Evolutionary conservation across 2,329 filamentous ascomycete genomes (phyloP).

Genomic region (Alternaria sp.): DNA sequence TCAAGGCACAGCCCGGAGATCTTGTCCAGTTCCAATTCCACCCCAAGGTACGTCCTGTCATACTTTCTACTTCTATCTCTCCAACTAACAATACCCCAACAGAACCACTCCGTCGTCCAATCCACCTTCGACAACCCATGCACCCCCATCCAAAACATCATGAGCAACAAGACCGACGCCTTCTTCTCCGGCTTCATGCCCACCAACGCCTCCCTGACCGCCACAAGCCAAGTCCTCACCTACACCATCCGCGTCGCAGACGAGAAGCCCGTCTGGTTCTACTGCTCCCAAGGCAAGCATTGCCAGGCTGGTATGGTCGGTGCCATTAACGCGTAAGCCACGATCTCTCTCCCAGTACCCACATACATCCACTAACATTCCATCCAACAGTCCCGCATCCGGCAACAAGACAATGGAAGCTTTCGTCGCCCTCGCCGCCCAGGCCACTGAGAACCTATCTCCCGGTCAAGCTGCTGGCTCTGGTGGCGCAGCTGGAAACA

Average conservation of each 20-base stretch:
- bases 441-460: conserved; percentile 50
- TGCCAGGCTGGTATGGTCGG: conserved; percentile 78
- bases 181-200: conserved; percentile 72
- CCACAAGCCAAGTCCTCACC: conserved; percentile 59
- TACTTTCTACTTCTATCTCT: too few relatives aligned
- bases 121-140: conserved; percentile 77
- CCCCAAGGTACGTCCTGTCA: conserved; percentile 46
- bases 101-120: conserved; percentile 81
- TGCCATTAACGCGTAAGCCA: conserved; percentile 74
- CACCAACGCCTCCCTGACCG: conserved; percentile 49
- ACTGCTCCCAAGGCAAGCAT: conserved; percentile 76
- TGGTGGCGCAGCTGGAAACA: conserved; percentile 10
- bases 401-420: conserved; percentile 46
- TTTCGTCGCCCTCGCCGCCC: conserved; percentile 47
- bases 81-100: conserved; percentile 12
- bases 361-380: conserved; percentile 20
- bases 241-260: conserved; percentile 75
- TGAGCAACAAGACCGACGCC: conserved; percentile 56
- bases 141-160: conserved; percentile 61
- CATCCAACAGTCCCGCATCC: conserved; percentile 28
- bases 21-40: conserved; percentile 62
- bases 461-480: conserved; percentile 45
- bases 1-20: conserved; percentile 67
- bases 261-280: conserved; percentile 77
- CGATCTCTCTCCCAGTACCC: neutral